Conservation (phyloP, 805 yeast genomes). For the Deakozyma indianensis region DNA sequence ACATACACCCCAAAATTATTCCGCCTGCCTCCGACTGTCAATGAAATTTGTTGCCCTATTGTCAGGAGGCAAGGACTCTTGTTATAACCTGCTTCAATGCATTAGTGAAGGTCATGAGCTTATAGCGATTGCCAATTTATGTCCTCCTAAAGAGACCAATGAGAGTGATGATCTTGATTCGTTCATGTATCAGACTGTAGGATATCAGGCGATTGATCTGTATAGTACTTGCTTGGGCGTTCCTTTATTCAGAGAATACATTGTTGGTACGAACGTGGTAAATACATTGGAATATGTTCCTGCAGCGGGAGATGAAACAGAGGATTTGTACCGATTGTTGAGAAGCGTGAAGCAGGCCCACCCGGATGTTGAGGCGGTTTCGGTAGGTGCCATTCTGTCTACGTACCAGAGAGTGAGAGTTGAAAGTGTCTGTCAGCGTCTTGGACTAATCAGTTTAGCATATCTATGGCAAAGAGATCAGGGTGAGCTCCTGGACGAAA, state of each 20-base stretch:
- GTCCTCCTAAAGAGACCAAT: slow-evolving; percentile 34
- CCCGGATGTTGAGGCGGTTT: slow-evolving; percentile 72
- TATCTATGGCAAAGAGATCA: slow-evolving; percentile 90
- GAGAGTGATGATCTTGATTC: slow-evolving; percentile 66
- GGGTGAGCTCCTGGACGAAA: slow-evolving; percentile 62
- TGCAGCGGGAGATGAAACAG: slow-evolving; percentile 76
- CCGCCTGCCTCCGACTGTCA: no score
- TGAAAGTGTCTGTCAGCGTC: slow-evolving; percentile 71
- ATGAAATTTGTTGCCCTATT: slow-evolving; percentile 91
- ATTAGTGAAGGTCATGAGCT: slow-evolving; percentile 74
- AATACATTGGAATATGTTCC: slow-evolving; percentile 51
- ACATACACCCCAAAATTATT: no score
- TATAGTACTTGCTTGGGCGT: slow-evolving; percentile 61
- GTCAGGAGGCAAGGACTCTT: slow-evolving; percentile 95
- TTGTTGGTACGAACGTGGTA: slow-evolving; percentile 48
- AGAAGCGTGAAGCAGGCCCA: slow-evolving; percentile 31
- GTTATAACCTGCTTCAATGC: slow-evolving; percentile 79
- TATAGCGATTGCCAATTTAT: slow-evolving; percentile 70
- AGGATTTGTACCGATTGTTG: slow-evolving; percentile 54
- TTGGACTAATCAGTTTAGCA: slow-evolving; percentile 55
- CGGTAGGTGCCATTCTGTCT: slow-evolving; percentile 91
- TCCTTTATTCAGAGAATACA: slow-evolving; percentile 62
- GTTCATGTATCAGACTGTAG: slow-evolving; percentile 96
- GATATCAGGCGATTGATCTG: slow-evolving; percentile 57
- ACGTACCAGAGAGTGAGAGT: slow-evolving; percentile 93